These are phyloP conservation scores for Quercus variabilis DNA, from an alignment of 306 rosid genomes.

Conservation along the genomic window DNA sequence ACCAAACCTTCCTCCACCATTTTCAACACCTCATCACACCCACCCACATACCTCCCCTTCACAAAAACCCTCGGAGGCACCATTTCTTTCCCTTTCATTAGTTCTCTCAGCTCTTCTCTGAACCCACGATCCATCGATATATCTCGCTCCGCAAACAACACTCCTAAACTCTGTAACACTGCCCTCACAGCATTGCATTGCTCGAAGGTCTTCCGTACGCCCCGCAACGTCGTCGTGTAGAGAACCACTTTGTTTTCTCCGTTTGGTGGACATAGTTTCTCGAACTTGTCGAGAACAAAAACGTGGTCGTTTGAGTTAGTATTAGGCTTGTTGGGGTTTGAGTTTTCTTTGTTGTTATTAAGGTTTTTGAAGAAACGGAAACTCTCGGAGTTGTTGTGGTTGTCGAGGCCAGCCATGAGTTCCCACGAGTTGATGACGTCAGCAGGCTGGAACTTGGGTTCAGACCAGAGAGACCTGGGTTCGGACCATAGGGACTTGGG, in stretches of 20 bases:
- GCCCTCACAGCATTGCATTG: constrained; percentile 68
- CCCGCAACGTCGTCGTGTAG: constrained; percentile 80
- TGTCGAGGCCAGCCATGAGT: constrained; percentile 89
- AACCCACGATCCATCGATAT: constrained; percentile 84
- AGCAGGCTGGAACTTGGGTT: constrained; percentile 31
- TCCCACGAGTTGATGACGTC: constrained; percentile 95
- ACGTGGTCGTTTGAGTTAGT: background rate
- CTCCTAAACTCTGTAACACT: constrained; percentile 54
- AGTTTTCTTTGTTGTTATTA: constrained; percentile 59
- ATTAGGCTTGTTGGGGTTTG: constrained; percentile 36
- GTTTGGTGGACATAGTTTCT: constrained; percentile 56
- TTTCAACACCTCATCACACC: constrained; percentile 60
- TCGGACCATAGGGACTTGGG: constrained; percentile 38
- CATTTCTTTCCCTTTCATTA: constrained; percentile 43
- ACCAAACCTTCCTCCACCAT: constrained; percentile 65
- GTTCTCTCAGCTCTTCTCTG: constrained; percentile 48
- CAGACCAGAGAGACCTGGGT: constrained; percentile 34
- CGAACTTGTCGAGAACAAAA: constrained; percentile 32
- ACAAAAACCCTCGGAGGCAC: constrained; percentile 77
- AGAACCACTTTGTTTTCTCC: constrained; percentile 80
- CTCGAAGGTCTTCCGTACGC: constrained; percentile 73
- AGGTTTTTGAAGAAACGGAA: constrained; percentile 1
- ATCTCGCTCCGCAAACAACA: constrained; percentile 70
- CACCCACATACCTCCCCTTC: constrained; percentile 68
- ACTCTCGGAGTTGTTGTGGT: constrained; percentile 32